A percentile compares a stretch with the other conserved stretches of the same genome.
Conservation (phyloP, 805 yeast species). For the Yarrowia sp. region DNA sequence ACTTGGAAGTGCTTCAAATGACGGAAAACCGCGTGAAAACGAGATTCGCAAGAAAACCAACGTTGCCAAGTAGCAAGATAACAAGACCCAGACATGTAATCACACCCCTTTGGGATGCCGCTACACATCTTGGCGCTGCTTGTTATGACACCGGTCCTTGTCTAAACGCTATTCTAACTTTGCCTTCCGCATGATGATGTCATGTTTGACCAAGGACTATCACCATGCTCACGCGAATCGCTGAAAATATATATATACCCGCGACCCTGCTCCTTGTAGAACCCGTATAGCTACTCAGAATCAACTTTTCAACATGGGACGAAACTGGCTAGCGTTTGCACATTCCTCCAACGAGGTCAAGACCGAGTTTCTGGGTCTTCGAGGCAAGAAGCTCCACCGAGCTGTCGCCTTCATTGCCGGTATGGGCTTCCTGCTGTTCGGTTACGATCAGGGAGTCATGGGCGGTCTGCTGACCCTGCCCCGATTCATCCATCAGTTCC, state of each 20-base stretch:
- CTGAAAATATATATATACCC: not conserved
- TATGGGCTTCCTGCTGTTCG: slow-evolving; percentile 57
- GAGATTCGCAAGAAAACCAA: not conserved
- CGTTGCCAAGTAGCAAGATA: slow-evolving; percentile 29
- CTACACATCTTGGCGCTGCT: slow-evolving; percentile 30
- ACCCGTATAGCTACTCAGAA: slow-evolving; percentile 5
- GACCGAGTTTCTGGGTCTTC: slow-evolving; percentile 41
- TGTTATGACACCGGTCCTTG: slow-evolving; percentile 30
- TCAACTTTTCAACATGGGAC: slow-evolving; percentile 13
- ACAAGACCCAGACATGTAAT: not conserved
- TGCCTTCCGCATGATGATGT: slow-evolving; percentile 10
- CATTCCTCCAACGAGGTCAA: slow-evolving; percentile 31
- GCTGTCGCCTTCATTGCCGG: slow-evolving; percentile 44
- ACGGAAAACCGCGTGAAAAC: not conserved
- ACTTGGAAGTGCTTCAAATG: not conserved
- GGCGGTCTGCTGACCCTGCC: slow-evolving; percentile 73
- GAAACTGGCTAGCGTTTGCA: slow-evolving; percentile 28
- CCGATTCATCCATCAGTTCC: slow-evolving; percentile 43
- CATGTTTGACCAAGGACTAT: slow-evolving; percentile 9
- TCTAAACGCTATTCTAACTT: slow-evolving; percentile 13
- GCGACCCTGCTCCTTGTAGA: not conserved
- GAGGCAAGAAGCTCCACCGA: slow-evolving; percentile 41
- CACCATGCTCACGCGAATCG: slow-evolving; percentile 18
- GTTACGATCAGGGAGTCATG: slow-evolving; percentile 81
- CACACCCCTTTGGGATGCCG: slow-evolving; percentile 30